A percentile compares a stretch with the other conserved stretches of the same genome.
Conservation (phyloP, 2,329 filamentous ascomycete species). For the Sporothrix globosa region DNA sequence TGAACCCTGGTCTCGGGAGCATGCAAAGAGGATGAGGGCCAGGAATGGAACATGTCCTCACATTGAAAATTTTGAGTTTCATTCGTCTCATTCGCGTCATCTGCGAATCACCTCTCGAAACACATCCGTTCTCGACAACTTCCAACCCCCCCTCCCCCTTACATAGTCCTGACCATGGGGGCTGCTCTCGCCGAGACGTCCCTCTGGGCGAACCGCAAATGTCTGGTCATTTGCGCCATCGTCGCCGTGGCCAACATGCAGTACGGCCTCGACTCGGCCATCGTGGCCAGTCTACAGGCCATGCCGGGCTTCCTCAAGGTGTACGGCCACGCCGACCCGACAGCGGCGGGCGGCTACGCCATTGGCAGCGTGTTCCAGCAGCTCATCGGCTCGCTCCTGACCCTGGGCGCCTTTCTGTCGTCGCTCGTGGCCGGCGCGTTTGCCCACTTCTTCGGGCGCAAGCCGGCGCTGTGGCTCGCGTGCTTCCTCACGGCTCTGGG, state of each 20-base stretch:
- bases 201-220: conserved; percentile 44
- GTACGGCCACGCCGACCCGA: conserved; percentile 53
- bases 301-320: conserved; percentile 57
- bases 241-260: conserved; percentile 56
- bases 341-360: conserved; percentile 44
- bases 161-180: too few species aligned
- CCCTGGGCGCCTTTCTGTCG: conserved; percentile 55
- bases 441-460: conserved; percentile 52
- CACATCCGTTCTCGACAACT: neutral
- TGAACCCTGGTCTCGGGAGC: neutral
- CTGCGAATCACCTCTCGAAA: neutral
- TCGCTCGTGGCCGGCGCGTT: conserved; percentile 54
- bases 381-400: conserved; percentile 57
- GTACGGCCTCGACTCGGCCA: conserved; percentile 55
- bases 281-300: conserved; percentile 51
- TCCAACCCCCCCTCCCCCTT: too few species aligned
- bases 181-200: conserved; percentile 32
- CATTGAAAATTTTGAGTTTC: neutral
- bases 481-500: conserved; percentile 51
- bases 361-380: conserved; percentile 56
- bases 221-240: conserved; percentile 50
- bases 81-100: neutral
- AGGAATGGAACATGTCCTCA: neutral
- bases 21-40: neutral
- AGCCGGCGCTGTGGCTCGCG: conserved; percentile 52